These are phyloP conservation scores for Colletotrichum tropicicola DNA, from an alignment of 2,329 filamentous ascomycete species.

Conservation along the genomic window DNA sequence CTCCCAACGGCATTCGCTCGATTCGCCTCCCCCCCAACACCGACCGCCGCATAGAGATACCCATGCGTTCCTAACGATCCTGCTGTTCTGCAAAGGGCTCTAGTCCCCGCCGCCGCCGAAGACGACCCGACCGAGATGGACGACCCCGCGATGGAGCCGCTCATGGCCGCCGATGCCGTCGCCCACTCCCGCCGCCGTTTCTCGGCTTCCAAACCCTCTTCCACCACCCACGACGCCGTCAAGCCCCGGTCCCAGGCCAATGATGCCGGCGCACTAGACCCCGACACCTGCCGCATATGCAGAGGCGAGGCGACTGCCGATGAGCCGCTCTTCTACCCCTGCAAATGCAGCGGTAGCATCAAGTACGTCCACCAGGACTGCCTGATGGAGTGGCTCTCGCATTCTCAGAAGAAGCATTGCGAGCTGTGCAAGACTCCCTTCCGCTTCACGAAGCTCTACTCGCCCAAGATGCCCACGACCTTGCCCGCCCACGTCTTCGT, in stretches of 20 bases:
- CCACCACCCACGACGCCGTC: neutral
- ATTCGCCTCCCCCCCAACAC: neutral
- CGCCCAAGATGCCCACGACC: constrained; percentile 88
- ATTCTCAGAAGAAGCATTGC: constrained; percentile 99
- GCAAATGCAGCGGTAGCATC: constrained; percentile 99
- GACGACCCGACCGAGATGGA: constrained; percentile 33
- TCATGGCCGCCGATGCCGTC: constrained; percentile 36
- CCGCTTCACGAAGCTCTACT: constrained; percentile 97
- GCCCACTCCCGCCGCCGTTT: constrained; percentile 39
- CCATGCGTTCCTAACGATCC: constrained; percentile 27
- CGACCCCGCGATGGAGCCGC: constrained; percentile 35
- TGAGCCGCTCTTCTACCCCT: constrained; percentile 95
- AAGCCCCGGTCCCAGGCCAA: constrained; percentile 18
- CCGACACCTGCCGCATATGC: constrained; percentile 96
- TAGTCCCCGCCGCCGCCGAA: constrained; percentile 5
- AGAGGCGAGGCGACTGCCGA: constrained; percentile 83
- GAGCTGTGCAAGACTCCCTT: constrained; percentile 99
- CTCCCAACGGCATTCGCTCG: neutral
- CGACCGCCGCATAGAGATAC: neutral
- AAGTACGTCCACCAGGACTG: constrained; percentile 98
- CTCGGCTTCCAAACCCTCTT: constrained; percentile 20
- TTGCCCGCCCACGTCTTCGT: constrained; percentile 85
- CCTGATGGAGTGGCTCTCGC: constrained; percentile 97
- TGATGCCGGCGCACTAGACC: constrained; percentile 50
- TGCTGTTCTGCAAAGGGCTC: constrained; percentile 8